phyloP scores from a whole-genome alignment of 768 basidiomycete genomes.

The Amanita polypyramis region DNA sequence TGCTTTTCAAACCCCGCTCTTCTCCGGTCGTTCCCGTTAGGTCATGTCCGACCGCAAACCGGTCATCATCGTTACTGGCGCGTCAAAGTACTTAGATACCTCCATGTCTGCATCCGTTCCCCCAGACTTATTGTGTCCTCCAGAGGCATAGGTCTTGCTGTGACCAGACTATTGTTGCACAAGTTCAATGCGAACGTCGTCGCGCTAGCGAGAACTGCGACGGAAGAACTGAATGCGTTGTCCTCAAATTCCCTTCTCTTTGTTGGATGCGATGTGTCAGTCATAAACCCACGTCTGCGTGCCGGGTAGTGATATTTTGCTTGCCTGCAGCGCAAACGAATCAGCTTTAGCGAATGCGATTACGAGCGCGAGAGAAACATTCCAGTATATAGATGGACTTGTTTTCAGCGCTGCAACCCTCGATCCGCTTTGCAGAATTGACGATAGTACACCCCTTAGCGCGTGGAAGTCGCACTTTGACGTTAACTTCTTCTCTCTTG shows the following conservation, averaged over 20 bases:
- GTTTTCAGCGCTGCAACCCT: slow-evolving; percentile 80
- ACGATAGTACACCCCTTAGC: slow-evolving; percentile 36
- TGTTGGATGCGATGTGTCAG: slow-evolving; percentile 71
- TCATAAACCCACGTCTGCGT: slow-evolving; percentile 12
- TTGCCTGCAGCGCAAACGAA: slow-evolving; percentile 44
- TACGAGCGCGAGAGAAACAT: slow-evolving; percentile 36
- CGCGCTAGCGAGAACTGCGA: slow-evolving; percentile 60
- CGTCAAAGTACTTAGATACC: slow-evolving; percentile 47
- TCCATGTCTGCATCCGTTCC: slow-evolving; percentile 4
- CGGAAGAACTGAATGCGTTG: slow-evolving; percentile 44
- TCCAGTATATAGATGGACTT: slow-evolving; percentile 62
- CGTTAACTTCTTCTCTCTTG: slow-evolving; percentile 80
- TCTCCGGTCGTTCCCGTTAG: neutral
- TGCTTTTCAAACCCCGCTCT: slow-evolving; percentile 12
- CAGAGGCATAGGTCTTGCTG: slow-evolving; percentile 71
- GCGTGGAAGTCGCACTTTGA: slow-evolving; percentile 70
- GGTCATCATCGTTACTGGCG: slow-evolving; percentile 76
- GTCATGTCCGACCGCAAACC: slow-evolving; percentile 20
- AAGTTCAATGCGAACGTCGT: slow-evolving; percentile 61
- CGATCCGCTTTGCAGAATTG: slow-evolving; percentile 56
- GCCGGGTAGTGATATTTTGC: slow-evolving; percentile 9
- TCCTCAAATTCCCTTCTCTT: slow-evolving; percentile 35
- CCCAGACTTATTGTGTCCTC: slow-evolving; percentile 3
- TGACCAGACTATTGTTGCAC: slow-evolving; percentile 53
- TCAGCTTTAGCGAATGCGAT: slow-evolving; percentile 47